Conservation (phyloP, 2,329 filamentous ascomycete genomes). For the Lachnellula cervina region DNA sequence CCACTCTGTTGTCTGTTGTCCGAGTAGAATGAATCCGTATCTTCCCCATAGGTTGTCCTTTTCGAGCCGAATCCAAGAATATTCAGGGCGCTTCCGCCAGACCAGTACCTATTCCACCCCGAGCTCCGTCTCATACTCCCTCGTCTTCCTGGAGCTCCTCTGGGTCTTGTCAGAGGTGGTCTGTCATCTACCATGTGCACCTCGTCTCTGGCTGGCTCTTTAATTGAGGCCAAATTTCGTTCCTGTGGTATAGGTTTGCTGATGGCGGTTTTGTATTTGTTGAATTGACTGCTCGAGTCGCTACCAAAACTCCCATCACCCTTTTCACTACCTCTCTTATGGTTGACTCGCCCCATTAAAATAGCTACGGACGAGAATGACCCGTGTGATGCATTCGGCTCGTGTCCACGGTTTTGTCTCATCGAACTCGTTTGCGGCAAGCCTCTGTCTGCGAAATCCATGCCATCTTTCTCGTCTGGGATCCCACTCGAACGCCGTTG, state of each 20-base stretch:
- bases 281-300: constrained; percentile 53
- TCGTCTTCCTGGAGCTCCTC: constrained; percentile 9
- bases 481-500: constrained; percentile 40
- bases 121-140: constrained; percentile 48
- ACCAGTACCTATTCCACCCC: constrained; percentile 75
- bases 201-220: constrained; percentile 33
- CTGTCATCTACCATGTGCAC: constrained; percentile 32
- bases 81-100: constrained; percentile 64
- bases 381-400: constrained; percentile 47
- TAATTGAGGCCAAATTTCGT: constrained; percentile 2
- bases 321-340: constrained; percentile 40
- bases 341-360: constrained; percentile 56
- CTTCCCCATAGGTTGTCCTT: constrained; percentile 41
- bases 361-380: constrained; percentile 63
- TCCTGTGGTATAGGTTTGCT: constrained; percentile 55
- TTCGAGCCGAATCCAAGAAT: constrained; percentile 55
- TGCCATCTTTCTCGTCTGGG: constrained; percentile 54
- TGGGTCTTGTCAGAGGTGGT: constrained; percentile 12
- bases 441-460: constrained; percentile 43
- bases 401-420: constrained; percentile 42
- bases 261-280: constrained; percentile 58
- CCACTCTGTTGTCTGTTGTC: constrained; percentile 36
- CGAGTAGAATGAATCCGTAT: constrained; percentile 52
- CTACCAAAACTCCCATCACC: constrained; percentile 55
- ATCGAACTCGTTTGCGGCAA: constrained; percentile 33